Evolutionary conservation across 306 rosid species (phyloP), one percentile per base, ranked within the genome.

Genomic region (Lablab purpureus): DNA sequence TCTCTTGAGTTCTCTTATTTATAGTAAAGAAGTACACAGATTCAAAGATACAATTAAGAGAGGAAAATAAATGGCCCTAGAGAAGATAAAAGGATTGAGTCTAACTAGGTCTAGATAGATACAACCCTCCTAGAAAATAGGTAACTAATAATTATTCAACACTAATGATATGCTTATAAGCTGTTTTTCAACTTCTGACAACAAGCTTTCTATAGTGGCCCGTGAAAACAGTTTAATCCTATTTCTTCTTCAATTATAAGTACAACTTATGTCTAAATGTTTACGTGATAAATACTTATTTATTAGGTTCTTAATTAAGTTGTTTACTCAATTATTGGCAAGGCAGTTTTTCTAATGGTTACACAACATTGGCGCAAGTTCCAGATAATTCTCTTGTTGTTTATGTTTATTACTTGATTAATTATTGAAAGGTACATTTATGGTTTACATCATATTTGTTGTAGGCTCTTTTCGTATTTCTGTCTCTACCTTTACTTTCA

Each of bases 401-500:
- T 66, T 37, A 71, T 63, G 66, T 49, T 58, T 78, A 52, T 74
- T 49, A 62, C 77, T 40, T 66, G 45, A 73, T 49, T 56, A 28
- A 23, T 46, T 21, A 64, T 55, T 43, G 10, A 47, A 15, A 12
- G 40, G 45, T 78, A 45, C 78, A 50, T 46, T 67, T 75, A 23
- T 59, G 73, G 37, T 64, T 25, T 71, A 71, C 80, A 6, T 68
- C 65, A 83, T 50, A 60, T 77, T 12, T 67, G 34, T 27, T 36
- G 87, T 72, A 92, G 98, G 97, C 97, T 47, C 89, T 92, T 78
- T 94, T 94, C 75, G 84, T 92, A 22, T 82, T 94, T 73, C 86
- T 92, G 62, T 83, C 89, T 73, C 89, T 94, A 50, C 98, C 98
- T 63, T 74, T 90, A 17, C 89, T 94, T 68, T 89, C 94, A 46